These are phyloP conservation scores for Silene latifolia DNA, from an alignment of 148 eudicot genomes.

Conservation along the genomic window DNA sequence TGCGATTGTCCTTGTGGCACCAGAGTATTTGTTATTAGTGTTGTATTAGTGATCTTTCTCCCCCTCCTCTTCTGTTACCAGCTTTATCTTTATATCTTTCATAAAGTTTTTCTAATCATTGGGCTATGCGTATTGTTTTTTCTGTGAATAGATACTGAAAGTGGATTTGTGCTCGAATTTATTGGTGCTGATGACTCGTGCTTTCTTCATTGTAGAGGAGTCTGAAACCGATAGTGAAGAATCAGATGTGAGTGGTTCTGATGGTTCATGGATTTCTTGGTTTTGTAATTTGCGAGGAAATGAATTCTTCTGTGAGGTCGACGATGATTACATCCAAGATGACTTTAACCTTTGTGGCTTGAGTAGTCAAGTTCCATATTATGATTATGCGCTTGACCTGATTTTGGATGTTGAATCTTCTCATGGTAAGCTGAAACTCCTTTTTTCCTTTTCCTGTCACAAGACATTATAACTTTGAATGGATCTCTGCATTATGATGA, in stretches of 20 bases:
- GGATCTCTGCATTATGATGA: background rate
- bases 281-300: conserved; percentile 70
- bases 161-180: conserved; percentile 4
- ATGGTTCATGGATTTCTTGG: conserved; percentile 80
- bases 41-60: background rate
- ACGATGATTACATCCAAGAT: conserved; percentile 76
- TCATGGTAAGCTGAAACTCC: conserved; percentile 37
- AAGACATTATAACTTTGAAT: background rate
- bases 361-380: conserved; percentile 73
- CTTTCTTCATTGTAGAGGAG: conserved; percentile 44
- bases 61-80: background rate
- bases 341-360: conserved; percentile 74
- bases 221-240: conserved; percentile 71
- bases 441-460: background rate
- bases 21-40: background rate
- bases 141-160: conserved; percentile 12
- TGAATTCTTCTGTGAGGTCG: conserved; percentile 71
- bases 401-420: conserved; percentile 71
- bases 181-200: conserved; percentile 17
- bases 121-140: background rate
- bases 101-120: conserved; percentile 1
- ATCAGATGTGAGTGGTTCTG: conserved; percentile 70
- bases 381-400: conserved; percentile 59
- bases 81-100: background rate
- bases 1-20: too few relatives aligned